A percentile compares a stretch with the other conserved stretches of the same genome.
phyloP scores from a whole-genome alignment of 495 filamentous ascomycete species.

The Penicillium angulare region DNA sequence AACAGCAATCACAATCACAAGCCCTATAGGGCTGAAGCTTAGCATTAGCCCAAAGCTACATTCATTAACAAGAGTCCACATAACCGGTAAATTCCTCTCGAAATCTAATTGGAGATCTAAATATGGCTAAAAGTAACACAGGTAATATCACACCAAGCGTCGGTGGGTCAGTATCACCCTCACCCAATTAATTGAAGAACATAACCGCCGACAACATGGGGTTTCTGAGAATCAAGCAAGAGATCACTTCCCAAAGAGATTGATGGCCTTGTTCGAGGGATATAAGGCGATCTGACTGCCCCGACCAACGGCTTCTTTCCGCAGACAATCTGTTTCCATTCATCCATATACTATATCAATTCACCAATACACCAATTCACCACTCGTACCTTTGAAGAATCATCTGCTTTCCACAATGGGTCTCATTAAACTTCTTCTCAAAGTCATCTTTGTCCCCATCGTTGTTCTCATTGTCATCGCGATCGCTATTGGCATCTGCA shows the following conservation, averaged over 20 bases:
- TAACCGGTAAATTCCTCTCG: not conserved
- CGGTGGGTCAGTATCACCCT: not conserved
- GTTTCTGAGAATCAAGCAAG: not conserved
- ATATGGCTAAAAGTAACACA: not conserved
- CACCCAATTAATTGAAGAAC: not conserved
- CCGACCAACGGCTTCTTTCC: not conserved
- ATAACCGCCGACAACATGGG: not conserved
- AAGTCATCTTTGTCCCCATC: conserved; percentile 37
- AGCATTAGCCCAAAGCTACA: not conserved
- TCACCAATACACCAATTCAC: not conserved
- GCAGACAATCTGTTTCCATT: no score
- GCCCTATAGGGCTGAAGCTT: conserved; percentile 11
- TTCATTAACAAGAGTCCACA: not conserved
- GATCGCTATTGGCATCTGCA: conserved; percentile 3
- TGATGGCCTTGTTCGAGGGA: not conserved
- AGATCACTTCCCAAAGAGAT: not conserved
- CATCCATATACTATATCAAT: not conserved
- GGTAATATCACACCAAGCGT: not conserved
- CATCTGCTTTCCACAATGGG: conserved; percentile 24
- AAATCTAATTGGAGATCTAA: not conserved
- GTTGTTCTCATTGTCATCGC: conserved; percentile 8
- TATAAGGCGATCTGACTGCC: not conserved
- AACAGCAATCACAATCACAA: conserved; percentile 2
- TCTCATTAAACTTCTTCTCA: conserved; percentile 57
- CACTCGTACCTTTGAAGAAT: not conserved